Conservation (phyloP, 176 grass and related monocot genomes). For the Oryza coarctata region DNA sequence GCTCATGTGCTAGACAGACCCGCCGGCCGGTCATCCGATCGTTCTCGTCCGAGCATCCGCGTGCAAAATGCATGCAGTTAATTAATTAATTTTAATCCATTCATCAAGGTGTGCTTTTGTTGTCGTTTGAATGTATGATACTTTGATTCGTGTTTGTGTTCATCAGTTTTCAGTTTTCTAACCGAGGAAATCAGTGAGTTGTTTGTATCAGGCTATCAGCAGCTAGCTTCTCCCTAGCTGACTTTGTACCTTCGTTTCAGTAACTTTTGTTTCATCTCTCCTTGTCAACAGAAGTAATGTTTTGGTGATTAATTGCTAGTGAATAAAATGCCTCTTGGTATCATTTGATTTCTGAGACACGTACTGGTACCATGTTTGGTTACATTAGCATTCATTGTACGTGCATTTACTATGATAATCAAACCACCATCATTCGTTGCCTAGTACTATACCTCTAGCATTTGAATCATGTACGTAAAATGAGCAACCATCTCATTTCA, state of each 20-base stretch:
- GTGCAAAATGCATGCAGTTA: not conserved
- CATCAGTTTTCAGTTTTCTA: not conserved
- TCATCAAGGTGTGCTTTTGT: not conserved
- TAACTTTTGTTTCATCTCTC: not conserved
- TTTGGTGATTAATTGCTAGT: not conserved
- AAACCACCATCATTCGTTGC: not conserved
- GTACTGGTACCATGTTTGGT: not conserved
- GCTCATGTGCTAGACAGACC: not conserved
- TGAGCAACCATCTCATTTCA: not conserved
- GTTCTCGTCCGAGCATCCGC: too few relatives aligned
- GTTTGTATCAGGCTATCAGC: not conserved
- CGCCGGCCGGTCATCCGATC: too few relatives aligned
- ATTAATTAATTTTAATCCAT: not conserved
- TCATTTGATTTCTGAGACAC: not conserved
- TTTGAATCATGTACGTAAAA: not conserved
- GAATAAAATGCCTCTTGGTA: not conserved
- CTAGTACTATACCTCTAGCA: not conserved
- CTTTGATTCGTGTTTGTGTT: not conserved
- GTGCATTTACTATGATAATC: not conserved
- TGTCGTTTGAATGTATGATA: not conserved
- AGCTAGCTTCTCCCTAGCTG: not conserved
- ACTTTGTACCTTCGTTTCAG: not conserved
- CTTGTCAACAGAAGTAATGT: not conserved
- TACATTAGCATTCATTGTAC: not conserved
- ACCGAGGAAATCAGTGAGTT: not conserved